These are phyloP conservation scores for Linanthus parryae DNA, from an alignment of 148 eudicot species.

Conservation along the genomic window DNA sequence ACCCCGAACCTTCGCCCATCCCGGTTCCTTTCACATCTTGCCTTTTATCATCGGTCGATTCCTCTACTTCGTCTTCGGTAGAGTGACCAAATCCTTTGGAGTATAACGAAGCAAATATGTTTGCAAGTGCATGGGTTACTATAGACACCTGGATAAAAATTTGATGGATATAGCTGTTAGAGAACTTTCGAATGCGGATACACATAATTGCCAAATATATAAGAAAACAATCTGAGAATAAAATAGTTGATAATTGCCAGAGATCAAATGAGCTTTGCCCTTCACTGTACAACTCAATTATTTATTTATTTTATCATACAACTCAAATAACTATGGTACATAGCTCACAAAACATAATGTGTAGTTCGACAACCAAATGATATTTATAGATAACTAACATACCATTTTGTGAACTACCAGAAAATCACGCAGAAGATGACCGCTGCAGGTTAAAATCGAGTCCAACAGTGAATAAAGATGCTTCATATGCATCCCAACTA, in stretches of 20 bases:
- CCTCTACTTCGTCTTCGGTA: conserved; percentile 52
- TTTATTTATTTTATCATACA: too few species aligned
- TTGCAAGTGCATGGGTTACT: conserved; percentile 61
- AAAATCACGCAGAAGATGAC: conserved; percentile 70
- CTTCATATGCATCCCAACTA: conserved; percentile 32
- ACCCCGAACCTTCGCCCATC: conserved; percentile 89
- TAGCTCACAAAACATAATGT: too few species aligned
- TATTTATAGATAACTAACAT: too few species aligned
- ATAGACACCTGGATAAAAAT: conserved; percentile 47
- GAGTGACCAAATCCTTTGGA: conserved; percentile 69
- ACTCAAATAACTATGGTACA: too few species aligned
- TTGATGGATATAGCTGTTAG: conserved; percentile 18
- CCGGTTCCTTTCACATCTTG: conserved; percentile 85
- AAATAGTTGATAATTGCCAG: too few species aligned
- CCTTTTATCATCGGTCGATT: conserved; percentile 28
- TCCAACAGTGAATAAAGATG: conserved; percentile 39
- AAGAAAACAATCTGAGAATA: too few species aligned
- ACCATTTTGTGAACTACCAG: conserved; percentile 62
- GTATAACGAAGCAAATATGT: conserved; percentile 60
- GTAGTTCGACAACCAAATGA: too few species aligned
- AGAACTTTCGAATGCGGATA: too few species aligned
- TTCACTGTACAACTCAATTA: too few species aligned
- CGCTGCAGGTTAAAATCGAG: conserved; percentile 42
- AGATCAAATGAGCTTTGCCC: too few species aligned
- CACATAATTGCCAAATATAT: too few species aligned